Evolutionary conservation across 352 stramenopile species (phyloP), one percentile per base, ranked within the genome.

Genomic region (Thalassiosira mediterranea): DNA sequence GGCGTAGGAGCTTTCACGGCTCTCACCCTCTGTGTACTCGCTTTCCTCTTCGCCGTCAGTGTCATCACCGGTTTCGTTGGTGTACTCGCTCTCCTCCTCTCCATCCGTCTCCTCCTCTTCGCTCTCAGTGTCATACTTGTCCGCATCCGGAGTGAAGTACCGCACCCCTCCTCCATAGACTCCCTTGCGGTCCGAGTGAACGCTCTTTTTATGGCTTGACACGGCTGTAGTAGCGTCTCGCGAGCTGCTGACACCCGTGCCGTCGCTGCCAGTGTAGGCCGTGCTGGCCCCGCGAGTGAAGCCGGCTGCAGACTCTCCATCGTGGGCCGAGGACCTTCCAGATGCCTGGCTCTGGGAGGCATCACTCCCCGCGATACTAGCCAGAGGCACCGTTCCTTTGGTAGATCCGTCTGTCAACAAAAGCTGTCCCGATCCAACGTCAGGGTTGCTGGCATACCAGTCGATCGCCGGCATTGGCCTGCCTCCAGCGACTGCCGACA

Each of bases 91-190:
- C 4, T 60, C 57, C 15, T 70, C 59, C n/a, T 59, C 51, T 3
- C 26, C 42, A 42, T 49, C 26, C n/a, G n/a, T 8, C 23, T 67
- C n/a, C 47, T 57, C 23, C n/a, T 57, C 60, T 19, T 68, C 65
- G 7, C 38, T 32, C 7, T 59, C 64, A n/a, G n/a, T n/a, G 10
- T 42, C 42, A 23, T 72, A 13, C 3, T 63, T 32, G 15, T 28
- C 46, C 8, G 57, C 49, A 15, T 79, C 53, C 19, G 61, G 56
- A 13, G 61, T 74, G 28, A 79, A 79, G 54, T 79, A 79, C 46
- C 52, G 46, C 11, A 79, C 49, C 1, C 71, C 71, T 13, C 71
- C 71, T 29, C 61, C 46, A 32, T 79, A 79, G 2, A 73, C 61
- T 21, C 61, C 71, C 15, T 54, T 57, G 4, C 70, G 19, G 15